phyloP scores from a whole-genome alignment of 306 rosid species.

The Dryas alaskensis region DNA sequence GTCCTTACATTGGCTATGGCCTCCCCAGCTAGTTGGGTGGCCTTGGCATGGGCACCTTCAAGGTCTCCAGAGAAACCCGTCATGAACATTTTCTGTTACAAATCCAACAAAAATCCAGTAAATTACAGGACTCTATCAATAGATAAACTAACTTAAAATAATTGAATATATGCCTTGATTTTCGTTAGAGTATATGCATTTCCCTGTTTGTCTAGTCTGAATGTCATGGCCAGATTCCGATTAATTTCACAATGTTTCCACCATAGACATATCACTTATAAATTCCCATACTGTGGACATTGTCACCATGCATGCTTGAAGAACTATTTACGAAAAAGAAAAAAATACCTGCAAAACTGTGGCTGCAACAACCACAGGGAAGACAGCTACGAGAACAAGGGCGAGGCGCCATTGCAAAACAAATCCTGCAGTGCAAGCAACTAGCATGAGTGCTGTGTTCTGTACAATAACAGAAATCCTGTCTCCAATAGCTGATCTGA shows the following conservation, averaged over 20 bases:
- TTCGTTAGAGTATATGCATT: not conserved
- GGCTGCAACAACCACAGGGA: slow-evolving; percentile 98
- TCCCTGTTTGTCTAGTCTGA: not conserved
- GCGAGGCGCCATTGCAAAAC: slow-evolving; percentile 97
- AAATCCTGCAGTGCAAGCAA: slow-evolving; percentile 90
- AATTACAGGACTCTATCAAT: not conserved
- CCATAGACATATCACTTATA: not conserved
- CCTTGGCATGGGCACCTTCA: slow-evolving; percentile 89
- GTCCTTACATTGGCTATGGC: slow-evolving; percentile 96
- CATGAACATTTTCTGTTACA: slow-evolving; percentile 92
- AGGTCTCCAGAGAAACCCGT: slow-evolving; percentile 97
- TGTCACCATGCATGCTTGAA: slow-evolving; percentile 1
- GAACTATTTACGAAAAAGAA: slow-evolving; percentile 17
- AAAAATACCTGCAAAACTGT: slow-evolving; percentile 84
- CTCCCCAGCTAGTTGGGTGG: slow-evolving; percentile 95
- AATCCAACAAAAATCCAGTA: not conserved
- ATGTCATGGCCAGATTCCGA: not conserved
- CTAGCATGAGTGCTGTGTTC: slow-evolving; percentile 89
- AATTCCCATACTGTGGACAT: slow-evolving; percentile 12
- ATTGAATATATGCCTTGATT: not conserved
- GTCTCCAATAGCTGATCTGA: slow-evolving; percentile 93
- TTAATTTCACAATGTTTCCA: too few species aligned
- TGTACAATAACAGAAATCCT: slow-evolving; percentile 89
- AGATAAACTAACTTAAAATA: not conserved
- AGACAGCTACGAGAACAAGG: slow-evolving; percentile 88